These are phyloP conservation scores for Amauroascus verrucosus DNA, from an alignment of 2,329 filamentous ascomycete species.

Conservation along the genomic window DNA sequence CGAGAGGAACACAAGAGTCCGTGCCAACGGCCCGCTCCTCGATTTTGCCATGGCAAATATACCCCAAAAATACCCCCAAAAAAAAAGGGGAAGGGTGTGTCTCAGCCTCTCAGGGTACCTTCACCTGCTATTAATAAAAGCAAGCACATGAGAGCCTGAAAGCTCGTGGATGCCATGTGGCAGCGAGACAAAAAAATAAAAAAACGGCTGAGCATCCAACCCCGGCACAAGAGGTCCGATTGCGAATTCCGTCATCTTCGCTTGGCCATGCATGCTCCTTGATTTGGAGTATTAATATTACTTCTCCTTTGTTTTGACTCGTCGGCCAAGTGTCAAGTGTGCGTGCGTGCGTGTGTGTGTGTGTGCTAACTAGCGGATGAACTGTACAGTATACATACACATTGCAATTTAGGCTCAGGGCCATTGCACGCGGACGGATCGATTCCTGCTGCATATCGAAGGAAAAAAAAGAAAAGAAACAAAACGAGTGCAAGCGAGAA, in stretches of 20 bases:
- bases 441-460: background rate
- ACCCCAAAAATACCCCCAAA: too few species aligned
- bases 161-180: constrained; percentile 12
- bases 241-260: background rate
- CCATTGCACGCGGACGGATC: too few species aligned
- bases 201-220: background rate
- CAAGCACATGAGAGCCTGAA: background rate
- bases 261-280: background rate
- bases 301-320: too few species aligned
- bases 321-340: background rate
- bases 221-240: background rate
- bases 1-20: too few species aligned
- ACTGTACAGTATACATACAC: too few species aligned
- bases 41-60: too few species aligned
- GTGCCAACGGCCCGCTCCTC: too few species aligned
- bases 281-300: too few species aligned
- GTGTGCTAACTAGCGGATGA: too few species aligned
- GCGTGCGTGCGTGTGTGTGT: too few species aligned
- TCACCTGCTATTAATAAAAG: background rate
- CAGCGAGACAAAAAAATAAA: background rate
- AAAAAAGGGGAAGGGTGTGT: background rate
- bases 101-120: background rate
- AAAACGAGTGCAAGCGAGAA: constrained; percentile 1
- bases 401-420: too few species aligned
- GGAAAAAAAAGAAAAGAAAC: too few species aligned